phyloP scores from a whole-genome alignment of 192 early-diverging fungal genomes.

The Backusella sp. region DNA sequence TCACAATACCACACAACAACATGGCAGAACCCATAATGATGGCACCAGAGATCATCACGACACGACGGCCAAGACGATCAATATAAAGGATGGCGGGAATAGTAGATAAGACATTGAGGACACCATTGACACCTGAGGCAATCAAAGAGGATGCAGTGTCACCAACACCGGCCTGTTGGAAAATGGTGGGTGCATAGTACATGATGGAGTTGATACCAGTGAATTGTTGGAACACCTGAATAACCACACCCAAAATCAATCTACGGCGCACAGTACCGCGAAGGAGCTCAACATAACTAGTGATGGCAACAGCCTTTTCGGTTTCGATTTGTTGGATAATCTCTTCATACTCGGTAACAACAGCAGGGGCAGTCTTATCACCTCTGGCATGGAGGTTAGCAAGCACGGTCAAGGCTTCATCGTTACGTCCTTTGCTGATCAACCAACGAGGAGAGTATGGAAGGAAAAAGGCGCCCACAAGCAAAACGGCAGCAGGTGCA shows the following conservation, averaged over 20 bases:
- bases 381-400: slow-evolving; percentile 67
- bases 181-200: slow-evolving; percentile 58
- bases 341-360: slow-evolving; percentile 66
- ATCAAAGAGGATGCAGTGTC: slow-evolving; percentile 28
- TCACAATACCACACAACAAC: slow-evolving; percentile 30
- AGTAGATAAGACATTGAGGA: slow-evolving; percentile 81
- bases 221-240: slow-evolving; percentile 80
- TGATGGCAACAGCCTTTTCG: slow-evolving; percentile 60
- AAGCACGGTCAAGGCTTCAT: slow-evolving; percentile 71
- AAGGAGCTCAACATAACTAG: slow-evolving; percentile 62
- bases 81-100: slow-evolving; percentile 82
- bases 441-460: slow-evolving; percentile 91
- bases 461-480: slow-evolving; percentile 68
- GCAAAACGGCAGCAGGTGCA: slow-evolving; percentile 72
- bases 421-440: slow-evolving; percentile 58
- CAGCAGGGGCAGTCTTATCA: slow-evolving; percentile 51
- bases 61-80: slow-evolving; percentile 78
- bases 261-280: slow-evolving; percentile 46
- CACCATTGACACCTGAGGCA: slow-evolving; percentile 43
- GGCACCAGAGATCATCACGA: slow-evolving; percentile 71
- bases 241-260: slow-evolving; percentile 60
- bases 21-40: slow-evolving; percentile 55
- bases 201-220: slow-evolving; percentile 87
- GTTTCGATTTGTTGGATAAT: slow-evolving; percentile 63
- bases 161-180: slow-evolving; percentile 39